A percentile compares a stretch with the other conserved stretches of the same genome.
phyloP scores from a whole-genome alignment of 2,329 filamentous ascomycete species.

The Verticillium dahliae region DNA sequence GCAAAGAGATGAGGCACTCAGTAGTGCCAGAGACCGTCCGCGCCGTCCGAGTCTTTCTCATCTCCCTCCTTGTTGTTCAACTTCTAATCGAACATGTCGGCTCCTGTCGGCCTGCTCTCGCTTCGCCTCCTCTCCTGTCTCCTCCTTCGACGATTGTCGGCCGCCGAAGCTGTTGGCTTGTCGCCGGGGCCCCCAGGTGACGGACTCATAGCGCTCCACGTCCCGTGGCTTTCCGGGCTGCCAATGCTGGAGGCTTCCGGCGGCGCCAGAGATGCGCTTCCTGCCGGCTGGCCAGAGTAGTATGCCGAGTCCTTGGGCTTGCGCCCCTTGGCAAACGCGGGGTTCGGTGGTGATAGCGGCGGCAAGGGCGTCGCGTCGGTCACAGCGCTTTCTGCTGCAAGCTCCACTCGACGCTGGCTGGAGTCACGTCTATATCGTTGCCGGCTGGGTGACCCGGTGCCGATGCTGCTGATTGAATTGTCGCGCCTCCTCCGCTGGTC shows the following conservation, averaged over 20 bases:
- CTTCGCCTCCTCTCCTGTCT: slow-evolving; percentile 46
- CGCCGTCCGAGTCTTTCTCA: background rate
- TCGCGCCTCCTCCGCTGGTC: slow-evolving; percentile 31
- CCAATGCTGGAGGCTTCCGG: slow-evolving; percentile 39
- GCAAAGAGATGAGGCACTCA: background rate
- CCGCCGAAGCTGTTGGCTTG: slow-evolving; percentile 27
- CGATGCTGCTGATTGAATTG: slow-evolving; percentile 49
- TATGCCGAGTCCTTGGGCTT: slow-evolving; percentile 54
- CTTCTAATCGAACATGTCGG: slow-evolving; percentile 30
- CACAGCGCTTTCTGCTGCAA: slow-evolving; percentile 31
- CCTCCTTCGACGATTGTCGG: slow-evolving; percentile 48
- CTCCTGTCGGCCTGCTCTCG: slow-evolving; percentile 26
- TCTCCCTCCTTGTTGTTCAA: background rate
- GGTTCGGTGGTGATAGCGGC: slow-evolving; percentile 47
- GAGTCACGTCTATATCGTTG: slow-evolving; percentile 50
- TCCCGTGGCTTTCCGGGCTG: slow-evolving; percentile 40
- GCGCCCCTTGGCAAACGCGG: slow-evolving; percentile 46
- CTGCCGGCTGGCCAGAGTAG: slow-evolving; percentile 42
- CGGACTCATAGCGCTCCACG: slow-evolving; percentile 47
- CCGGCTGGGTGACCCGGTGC: slow-evolving; percentile 42
- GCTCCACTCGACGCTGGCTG: slow-evolving; percentile 38
- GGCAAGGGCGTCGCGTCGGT: slow-evolving; percentile 15
- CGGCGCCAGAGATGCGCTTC: slow-evolving; percentile 25
- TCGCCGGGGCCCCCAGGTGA: slow-evolving; percentile 34
- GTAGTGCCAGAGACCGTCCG: background rate